Evolutionary conservation across 2,329 filamentous ascomycete species (phyloP), one percentile per base, ranked within the genome.

Genomic region (Penicillium vulpinum): DNA sequence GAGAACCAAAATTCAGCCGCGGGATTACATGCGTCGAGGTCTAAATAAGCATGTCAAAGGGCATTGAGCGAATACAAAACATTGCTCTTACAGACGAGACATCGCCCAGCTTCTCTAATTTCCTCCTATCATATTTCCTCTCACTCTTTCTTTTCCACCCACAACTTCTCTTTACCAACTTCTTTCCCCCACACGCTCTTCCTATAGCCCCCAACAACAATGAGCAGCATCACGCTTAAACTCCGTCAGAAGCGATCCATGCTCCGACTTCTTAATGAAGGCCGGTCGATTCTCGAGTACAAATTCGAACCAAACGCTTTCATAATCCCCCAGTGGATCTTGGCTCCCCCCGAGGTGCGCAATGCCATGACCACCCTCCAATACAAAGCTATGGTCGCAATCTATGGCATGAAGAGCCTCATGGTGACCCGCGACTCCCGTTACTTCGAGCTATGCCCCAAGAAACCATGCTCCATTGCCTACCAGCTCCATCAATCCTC

Each of bases 381-480:
- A 13, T n/a, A 48, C 11, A 49, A 46, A 15, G 71, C 65, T 28
- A 56, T 35, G 4, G 4, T 21, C 2, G 61, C 65, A 15, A 58
- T 66, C 38, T 35, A 35, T 1, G 11, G 10, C 8, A 61, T 67
- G 43, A 60, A 61, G 35, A 26, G 33, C 7, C 45, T 73, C 29
- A 58, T 66, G 51, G 6, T 45, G 7, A 16, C 48, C n/a, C 57
- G 57, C 53, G 41, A 56, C 15, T 18, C 58, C 8, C 66, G 69
- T 28, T 69, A 64, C 58, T 61, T 61, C 41, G 59, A 60, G 13
- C 59, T 74, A 45, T 73, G 72, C 31, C 63, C 68, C 4, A 15
- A n/a, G 0, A 39, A 26, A 6, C 16, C 60, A 4, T n/a, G 24
- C 5, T 4, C 22, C 2, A 24, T 38, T 21, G 5, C 16, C 28